A percentile compares a stretch with the other conserved stretches of the same genome.
These are phyloP conservation scores for Saksenaea vasiformis DNA, from an alignment of 371 early-diverging fungal genomes.

Conservation along the genomic window DNA sequence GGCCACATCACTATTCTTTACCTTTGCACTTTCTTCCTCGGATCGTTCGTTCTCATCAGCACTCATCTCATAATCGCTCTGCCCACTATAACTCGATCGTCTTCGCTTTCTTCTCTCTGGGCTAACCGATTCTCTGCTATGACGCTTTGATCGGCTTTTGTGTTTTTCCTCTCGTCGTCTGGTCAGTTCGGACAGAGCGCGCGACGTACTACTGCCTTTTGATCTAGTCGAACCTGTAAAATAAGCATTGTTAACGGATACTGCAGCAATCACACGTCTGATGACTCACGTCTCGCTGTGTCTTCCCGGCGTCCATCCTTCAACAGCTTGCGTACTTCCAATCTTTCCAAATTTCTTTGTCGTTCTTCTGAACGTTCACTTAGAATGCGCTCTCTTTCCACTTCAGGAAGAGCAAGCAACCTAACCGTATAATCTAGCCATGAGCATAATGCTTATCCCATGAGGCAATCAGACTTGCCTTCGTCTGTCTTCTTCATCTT, in stretches of 20 bases:
- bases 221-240: constrained; percentile 57
- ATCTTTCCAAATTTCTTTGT: constrained; percentile 55
- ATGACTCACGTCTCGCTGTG: constrained; percentile 51
- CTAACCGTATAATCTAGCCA: constrained; percentile 18
- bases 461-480: constrained; percentile 22
- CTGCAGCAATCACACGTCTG: neutral
- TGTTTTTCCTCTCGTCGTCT: constrained; percentile 58
- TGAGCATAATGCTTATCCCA: neutral
- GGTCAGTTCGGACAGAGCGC: constrained; percentile 57
- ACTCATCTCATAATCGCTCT: constrained; percentile 40
- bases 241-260: neutral
- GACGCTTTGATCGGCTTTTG: constrained; percentile 31
- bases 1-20: constrained; percentile 2
- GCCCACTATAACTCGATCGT: constrained; percentile 29
- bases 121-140: constrained; percentile 33
- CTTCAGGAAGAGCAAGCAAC: constrained; percentile 68
- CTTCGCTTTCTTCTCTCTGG: constrained; percentile 38
- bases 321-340: constrained; percentile 58
- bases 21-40: constrained; percentile 26
- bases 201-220: constrained; percentile 50
- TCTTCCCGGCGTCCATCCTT: constrained; percentile 61
- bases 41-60: constrained; percentile 32
- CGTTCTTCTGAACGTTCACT: constrained; percentile 76
- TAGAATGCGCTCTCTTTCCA: constrained; percentile 77
- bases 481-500: constrained; percentile 74